A percentile compares a stretch with the other conserved stretches of the same genome.
Evolutionary conservation across 768 basidiomycete species (phyloP).

Genomic region (Suillus placidus): DNA sequence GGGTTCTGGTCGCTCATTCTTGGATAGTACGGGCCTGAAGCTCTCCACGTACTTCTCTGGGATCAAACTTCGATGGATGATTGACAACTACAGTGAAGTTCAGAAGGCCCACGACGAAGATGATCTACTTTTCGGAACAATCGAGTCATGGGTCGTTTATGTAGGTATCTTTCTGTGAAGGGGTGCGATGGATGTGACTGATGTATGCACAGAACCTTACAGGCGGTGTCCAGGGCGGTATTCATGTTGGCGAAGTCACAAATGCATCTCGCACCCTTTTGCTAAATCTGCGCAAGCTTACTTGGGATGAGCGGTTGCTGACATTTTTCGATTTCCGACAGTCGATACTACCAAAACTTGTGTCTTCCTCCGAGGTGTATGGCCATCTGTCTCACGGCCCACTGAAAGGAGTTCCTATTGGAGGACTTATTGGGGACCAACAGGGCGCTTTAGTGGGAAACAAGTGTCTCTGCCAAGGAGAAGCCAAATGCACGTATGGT

Average conservation of each 20-base stretch:
- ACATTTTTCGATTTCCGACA: conserved; percentile 82
- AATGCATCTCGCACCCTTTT: conserved; percentile 97
- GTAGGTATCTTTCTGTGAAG: conserved; percentile 44
- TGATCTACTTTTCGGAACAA: conserved; percentile 88
- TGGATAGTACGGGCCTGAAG: conserved; percentile 81
- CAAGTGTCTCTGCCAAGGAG: conserved; percentile 87
- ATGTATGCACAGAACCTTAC: conserved; percentile 65
- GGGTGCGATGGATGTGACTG: not conserved
- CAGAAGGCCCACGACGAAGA: conserved; percentile 76
- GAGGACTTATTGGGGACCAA: conserved; percentile 96
- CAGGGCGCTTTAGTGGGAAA: conserved; percentile 96
- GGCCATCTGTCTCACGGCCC: conserved; percentile 71
- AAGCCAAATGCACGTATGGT: conserved; percentile 98
- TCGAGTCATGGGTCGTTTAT: conserved; percentile 96
- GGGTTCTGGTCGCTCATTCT: not conserved
- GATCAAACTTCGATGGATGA: conserved; percentile 96
- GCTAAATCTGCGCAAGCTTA: conserved; percentile 76
- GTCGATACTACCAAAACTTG: conserved; percentile 83
- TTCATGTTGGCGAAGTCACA: conserved; percentile 90
- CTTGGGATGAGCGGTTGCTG: conserved; percentile 83
- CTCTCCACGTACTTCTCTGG: conserved; percentile 98
- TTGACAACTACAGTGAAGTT: conserved; percentile 81
- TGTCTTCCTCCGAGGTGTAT: conserved; percentile 92
- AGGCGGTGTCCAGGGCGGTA: conserved; percentile 66
- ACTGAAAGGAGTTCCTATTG: conserved; percentile 79